Conservation (phyloP, 2,329 filamentous ascomycete species). For the Teratosphaeria nubilosa region DNA sequence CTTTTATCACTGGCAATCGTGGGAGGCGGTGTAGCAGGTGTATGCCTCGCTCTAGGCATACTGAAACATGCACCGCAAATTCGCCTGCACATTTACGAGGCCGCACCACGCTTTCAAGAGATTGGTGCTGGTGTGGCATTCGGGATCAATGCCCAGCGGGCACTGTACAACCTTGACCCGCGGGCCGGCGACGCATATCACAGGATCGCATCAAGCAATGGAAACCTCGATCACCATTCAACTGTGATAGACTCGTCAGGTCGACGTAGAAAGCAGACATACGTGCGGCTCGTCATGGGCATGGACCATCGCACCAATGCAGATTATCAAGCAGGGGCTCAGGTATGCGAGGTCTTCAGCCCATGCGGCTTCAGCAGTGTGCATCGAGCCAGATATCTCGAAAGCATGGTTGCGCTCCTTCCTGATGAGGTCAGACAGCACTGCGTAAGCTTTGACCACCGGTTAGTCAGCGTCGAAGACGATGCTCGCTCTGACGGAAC, state of each 20-base stretch:
- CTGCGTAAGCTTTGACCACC: background rate
- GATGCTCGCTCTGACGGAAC: conserved; percentile 17
- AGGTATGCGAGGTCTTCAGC: background rate
- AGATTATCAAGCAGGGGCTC: conserved; percentile 17
- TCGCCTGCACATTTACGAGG: conserved; percentile 46
- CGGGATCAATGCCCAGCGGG: conserved; percentile 43
- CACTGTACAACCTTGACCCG: conserved; percentile 30
- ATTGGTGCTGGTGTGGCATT: conserved; percentile 50
- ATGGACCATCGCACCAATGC: conserved; percentile 26
- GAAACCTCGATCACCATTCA: conserved; percentile 14
- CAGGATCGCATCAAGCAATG: conserved; percentile 40
- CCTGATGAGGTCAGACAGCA: conserved; percentile 26
- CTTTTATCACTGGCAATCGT: conserved; percentile 27
- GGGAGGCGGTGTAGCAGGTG: conserved; percentile 49
- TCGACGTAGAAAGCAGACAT: conserved; percentile 16
- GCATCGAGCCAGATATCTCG: conserved; percentile 41
- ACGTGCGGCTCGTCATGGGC: conserved; percentile 22
- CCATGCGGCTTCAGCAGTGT: background rate
- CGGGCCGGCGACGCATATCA: background rate
- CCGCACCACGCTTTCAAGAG: conserved; percentile 34
- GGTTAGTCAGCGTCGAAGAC: conserved; percentile 11
- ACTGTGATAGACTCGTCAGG: conserved; percentile 16
- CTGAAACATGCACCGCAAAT: conserved; percentile 26
- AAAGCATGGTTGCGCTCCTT: conserved; percentile 39
- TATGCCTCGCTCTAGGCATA: conserved; percentile 45